Evolutionary conservation across 2,329 filamentous ascomycete genomes (phyloP).

Genomic region (Monilinia fructicola): DNA sequence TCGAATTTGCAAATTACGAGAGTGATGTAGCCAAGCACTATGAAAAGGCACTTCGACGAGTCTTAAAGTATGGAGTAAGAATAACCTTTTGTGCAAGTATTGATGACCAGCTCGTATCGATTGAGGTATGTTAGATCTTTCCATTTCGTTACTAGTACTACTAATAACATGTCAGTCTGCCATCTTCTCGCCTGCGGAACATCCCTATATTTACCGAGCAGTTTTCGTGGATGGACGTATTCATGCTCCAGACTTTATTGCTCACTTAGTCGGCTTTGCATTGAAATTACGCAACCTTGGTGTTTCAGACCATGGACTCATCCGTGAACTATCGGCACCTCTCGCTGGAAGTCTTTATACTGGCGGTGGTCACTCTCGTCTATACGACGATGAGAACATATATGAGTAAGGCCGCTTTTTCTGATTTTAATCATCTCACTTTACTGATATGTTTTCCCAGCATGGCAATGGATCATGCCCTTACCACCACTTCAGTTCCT

Average conservation of each 20-base stretch:
- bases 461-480: conserved; percentile 68
- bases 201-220: conserved; percentile 93
- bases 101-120: conserved; percentile 90
- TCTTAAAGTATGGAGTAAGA: conserved; percentile 75
- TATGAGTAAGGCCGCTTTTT: conserved; percentile 60
- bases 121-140: conserved; percentile 62
- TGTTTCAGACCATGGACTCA: conserved; percentile 86
- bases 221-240: conserved; percentile 93
- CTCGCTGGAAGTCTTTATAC: conserved; percentile 88
- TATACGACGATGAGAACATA: conserved; percentile 86
- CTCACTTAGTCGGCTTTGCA: conserved; percentile 87
- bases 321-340: conserved; percentile 84
- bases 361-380: conserved; percentile 87
- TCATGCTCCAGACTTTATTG: conserved; percentile 90
- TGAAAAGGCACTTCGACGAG: conserved; percentile 69
- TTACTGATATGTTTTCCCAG: conserved; percentile 40
- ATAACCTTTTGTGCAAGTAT: conserved; percentile 91
- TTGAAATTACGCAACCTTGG: conserved; percentile 93
- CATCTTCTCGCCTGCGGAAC: conserved; percentile 78
- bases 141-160: conserved; percentile 30
- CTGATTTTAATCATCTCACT: neutral
- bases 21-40: conserved; percentile 83
- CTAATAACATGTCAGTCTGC: conserved; percentile 59
- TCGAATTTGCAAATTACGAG: conserved; percentile 83
- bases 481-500: conserved; percentile 65